Conservation (phyloP, 331 rosid genomes). For the Cydonia oblonga region DNA sequence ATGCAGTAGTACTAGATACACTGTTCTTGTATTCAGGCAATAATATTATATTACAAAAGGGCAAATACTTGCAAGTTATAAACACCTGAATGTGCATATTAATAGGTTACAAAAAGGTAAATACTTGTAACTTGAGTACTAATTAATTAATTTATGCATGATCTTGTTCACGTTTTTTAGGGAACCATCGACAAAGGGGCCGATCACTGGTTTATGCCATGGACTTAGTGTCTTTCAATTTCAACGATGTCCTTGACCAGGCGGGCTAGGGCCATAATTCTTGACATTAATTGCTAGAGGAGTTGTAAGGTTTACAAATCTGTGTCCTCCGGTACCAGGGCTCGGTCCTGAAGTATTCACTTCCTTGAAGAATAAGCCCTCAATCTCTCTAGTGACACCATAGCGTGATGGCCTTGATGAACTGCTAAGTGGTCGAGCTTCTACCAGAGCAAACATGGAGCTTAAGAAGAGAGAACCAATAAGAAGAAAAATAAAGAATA, state of each 20-base stretch:
- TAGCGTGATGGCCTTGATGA: background rate
- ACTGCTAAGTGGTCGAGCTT: slow-evolving; percentile 4
- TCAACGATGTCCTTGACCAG: slow-evolving; percentile 37
- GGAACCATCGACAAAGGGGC: background rate
- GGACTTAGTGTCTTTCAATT: background rate
- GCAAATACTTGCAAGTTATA: background rate
- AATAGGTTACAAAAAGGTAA: background rate
- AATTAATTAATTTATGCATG: background rate
- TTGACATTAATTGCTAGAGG: background rate
- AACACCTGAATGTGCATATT: background rate
- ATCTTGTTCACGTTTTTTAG: background rate
- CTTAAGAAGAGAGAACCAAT: background rate
- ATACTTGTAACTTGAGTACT: background rate
- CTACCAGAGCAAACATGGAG: background rate
- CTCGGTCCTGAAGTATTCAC: background rate
- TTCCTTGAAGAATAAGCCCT: background rate
- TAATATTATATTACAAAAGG: too few relatives aligned
- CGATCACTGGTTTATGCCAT: background rate
- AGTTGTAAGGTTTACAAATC: background rate
- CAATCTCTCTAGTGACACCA: background rate
- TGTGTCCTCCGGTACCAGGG: background rate
- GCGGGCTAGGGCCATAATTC: slow-evolving; percentile 44
- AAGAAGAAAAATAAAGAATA: background rate
- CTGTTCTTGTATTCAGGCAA: background rate
- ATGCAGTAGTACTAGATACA: background rate